These are phyloP conservation scores for Forsythia suspensa DNA, from an alignment of 257 asterid species.

Conservation along the genomic window DNA sequence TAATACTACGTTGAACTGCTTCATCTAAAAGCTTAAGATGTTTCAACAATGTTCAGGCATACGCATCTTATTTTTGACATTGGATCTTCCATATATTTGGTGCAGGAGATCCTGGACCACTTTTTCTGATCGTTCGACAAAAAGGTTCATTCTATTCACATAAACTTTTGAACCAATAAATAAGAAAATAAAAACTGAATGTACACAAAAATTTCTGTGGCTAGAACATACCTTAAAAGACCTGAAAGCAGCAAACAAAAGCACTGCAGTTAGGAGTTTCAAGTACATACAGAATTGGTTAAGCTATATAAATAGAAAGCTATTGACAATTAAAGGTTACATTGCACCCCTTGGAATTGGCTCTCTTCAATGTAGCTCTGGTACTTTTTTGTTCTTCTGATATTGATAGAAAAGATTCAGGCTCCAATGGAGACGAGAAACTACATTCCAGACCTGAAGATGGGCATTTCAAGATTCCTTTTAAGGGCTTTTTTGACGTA, in stretches of 20 bases:
- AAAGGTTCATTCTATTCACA: neutral
- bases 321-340: conserved; percentile 47
- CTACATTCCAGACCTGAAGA: conserved; percentile 26
- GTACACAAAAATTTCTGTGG: conserved; percentile 20
- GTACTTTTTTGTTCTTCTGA: conserved; percentile 6
- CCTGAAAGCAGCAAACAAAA: conserved; percentile 7
- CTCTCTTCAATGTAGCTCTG: conserved; percentile 39
- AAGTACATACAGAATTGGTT: neutral
- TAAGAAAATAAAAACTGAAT: neutral
- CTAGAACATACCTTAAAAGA: conserved; percentile 20
- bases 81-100: neutral
- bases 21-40: neutral
- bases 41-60: neutral
- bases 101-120: neutral
- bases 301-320: conserved; percentile 1
- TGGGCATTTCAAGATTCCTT: conserved; percentile 68
- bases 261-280: neutral
- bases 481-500: conserved; percentile 32
- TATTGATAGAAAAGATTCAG: conserved; percentile 21
- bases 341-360: conserved; percentile 72
- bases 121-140: neutral
- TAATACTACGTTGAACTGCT: neutral
- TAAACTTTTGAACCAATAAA: neutral
- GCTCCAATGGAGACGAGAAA: conserved; percentile 21
- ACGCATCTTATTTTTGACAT: neutral